Base-by-base conservation (phyloP, 176 grass and related monocot species). In the Cymbopogon citratus region DNA sequence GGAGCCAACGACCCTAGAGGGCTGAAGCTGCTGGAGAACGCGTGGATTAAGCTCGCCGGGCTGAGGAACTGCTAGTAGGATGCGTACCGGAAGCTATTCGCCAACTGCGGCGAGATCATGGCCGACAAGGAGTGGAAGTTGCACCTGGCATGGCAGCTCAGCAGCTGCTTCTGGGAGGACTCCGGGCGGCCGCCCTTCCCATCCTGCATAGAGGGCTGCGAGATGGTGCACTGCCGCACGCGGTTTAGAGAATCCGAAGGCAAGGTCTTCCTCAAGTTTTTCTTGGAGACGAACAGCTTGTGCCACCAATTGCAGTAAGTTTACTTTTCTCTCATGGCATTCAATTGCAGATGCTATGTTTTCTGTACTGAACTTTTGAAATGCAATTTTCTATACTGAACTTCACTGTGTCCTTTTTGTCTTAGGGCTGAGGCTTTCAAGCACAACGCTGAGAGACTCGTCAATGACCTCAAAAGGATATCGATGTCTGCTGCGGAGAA, bases 291-390 rank as follows among this genome's bases (percentile, higher is more conserved):
- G 76, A 93, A 93, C 66, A 87, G 88, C 28, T 61, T 99, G 24
- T 99, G 96, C 85, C 96, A 99, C 76, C 96, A 99, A 56, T 71
- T 99, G 43, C 96, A 99, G 92, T 97, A 80, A 85, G 76, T 77
- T 18, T 39, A 6, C 0, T 74, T 19, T 34, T 34, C 5, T 70
- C 2, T 28, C 27, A 27, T 34, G 13, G 6, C 45, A 65, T 48
- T 48, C 43, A 66, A 1, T 10, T n/a, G 1, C 10, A 79, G 28
- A 29, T 65, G 1, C 9, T 6, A 5, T 24, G 27, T 49, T 66
- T 61, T 15, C 4, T 48, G 16, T 46, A 5, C 0, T 46, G n/a
- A 34, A 46, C 60, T 67, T 41, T 25, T 51, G 2, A 51, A 3
- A 48, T 1, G 16, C 15, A 51, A 51, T 51, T 19, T 49, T 24